These are phyloP conservation scores for Telopea speciosissima DNA, from an alignment of 177 flowering plant genomes.

Conservation along the genomic window DNA sequence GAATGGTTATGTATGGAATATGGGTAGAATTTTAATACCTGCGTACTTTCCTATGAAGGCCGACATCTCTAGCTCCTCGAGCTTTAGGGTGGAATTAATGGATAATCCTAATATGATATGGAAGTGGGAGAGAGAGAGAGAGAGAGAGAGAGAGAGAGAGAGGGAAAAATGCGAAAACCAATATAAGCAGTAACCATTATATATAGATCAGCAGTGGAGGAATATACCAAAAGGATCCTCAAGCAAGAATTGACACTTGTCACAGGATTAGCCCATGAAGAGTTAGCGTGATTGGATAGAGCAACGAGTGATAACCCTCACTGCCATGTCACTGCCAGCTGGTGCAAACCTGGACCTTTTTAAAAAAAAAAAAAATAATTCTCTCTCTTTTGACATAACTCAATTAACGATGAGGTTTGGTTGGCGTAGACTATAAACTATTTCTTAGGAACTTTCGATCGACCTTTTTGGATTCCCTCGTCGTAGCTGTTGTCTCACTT, in stretches of 20 bases:
- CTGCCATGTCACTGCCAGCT: no score
- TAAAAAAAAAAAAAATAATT: no score
- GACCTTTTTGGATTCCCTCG: no score
- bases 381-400: no score
- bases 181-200: not conserved
- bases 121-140: not conserved
- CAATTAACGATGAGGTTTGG: no score
- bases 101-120: no score
- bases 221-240: conserved; percentile 25
- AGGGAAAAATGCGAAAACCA: conserved; percentile 8
- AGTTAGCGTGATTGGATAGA: conserved; percentile 45
- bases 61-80: conserved; percentile 28
- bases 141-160: not conserved
- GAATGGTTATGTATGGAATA: no score
- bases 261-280: conserved; percentile 27
- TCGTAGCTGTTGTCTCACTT: no score
- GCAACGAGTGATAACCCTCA: conserved; percentile 36
- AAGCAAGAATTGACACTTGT: conserved; percentile 32
- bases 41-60: conserved; percentile 62
- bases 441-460: no score
- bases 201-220: conserved; percentile 12
- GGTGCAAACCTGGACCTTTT: no score
- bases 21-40: conserved; percentile 36
- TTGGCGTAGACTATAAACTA: no score
- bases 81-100: not conserved